A percentile compares a stretch with the other conserved stretches of the same genome.
These are phyloP conservation scores for Mollisia scopiformis DNA, from an alignment of 2,329 filamentous ascomycete species.

Conservation along the genomic window DNA sequence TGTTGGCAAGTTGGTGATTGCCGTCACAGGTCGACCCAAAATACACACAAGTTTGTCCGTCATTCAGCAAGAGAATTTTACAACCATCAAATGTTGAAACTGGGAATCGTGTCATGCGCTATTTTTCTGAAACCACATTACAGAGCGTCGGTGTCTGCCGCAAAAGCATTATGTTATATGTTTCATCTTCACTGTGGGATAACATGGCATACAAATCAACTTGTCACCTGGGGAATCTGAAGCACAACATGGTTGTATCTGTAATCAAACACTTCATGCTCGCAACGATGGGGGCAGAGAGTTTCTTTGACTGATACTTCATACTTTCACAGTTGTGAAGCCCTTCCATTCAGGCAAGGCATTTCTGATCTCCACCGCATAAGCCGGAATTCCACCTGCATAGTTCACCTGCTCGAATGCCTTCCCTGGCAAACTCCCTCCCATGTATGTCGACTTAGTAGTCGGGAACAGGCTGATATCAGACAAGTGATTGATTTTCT, in stretches of 20 bases:
- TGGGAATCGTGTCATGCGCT: no score
- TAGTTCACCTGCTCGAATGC: slow-evolving; percentile 54
- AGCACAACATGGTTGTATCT: neutral
- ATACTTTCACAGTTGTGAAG: slow-evolving; percentile 29
- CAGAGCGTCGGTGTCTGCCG: neutral
- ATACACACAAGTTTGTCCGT: neutral
- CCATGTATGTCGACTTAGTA: slow-evolving; percentile 57
- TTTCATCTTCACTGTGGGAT: neutral
- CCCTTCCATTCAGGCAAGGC: slow-evolving; percentile 42
- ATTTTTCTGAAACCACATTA: neutral
- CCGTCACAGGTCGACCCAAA: neutral
- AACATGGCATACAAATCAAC: neutral
- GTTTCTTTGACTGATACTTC: neutral
- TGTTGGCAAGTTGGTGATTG: no score
- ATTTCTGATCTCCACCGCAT: slow-evolving; percentile 22
- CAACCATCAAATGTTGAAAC: neutral
- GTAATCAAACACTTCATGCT: neutral
- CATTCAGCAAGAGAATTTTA: neutral
- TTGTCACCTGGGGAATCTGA: neutral
- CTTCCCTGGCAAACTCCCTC: slow-evolving; percentile 57
- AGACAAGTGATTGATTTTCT: slow-evolving; percentile 49
- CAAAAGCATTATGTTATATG: neutral
- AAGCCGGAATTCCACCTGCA: slow-evolving; percentile 33
- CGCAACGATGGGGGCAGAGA: neutral
- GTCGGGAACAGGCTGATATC: slow-evolving; percentile 52